Conservation (phyloP, 768 basidiomycete genomes). For the Gymnopilus dilepis region DNA sequence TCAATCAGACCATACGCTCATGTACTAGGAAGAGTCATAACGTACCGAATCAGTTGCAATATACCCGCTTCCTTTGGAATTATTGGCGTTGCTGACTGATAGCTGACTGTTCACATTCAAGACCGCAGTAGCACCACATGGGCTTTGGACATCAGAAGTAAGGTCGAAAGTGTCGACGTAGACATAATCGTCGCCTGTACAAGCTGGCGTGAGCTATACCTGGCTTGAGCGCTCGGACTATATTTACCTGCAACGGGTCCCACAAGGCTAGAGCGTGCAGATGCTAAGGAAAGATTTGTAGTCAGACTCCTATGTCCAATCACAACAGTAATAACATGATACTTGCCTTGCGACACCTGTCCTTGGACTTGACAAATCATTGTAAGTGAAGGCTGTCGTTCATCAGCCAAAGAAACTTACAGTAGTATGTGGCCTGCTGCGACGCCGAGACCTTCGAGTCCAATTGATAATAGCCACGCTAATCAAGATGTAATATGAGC, state of each 20-base stretch:
- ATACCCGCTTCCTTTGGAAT: constrained; percentile 29
- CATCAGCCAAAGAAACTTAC: constrained; percentile 14
- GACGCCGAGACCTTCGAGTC: constrained; percentile 28
- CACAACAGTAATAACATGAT: background rate
- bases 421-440: constrained; percentile 33
- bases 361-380: constrained; percentile 23
- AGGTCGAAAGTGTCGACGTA: constrained; percentile 33
- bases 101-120: constrained; percentile 31
- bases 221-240: background rate
- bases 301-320: background rate
- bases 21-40: background rate
- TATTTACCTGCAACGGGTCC: constrained; percentile 25
- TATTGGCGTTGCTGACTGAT: constrained; percentile 27
- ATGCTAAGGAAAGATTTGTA: constrained; percentile 13
- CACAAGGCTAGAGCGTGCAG: constrained; percentile 28
- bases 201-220: no score
- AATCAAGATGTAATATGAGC: background rate
- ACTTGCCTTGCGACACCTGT: constrained; percentile 27
- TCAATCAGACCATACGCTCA: background rate
- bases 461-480: constrained; percentile 34
- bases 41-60: constrained; percentile 30
- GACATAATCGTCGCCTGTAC: constrained; percentile 27
- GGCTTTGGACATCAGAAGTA: constrained; percentile 26
- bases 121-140: constrained; percentile 30
- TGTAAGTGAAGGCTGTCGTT: background rate